Evolutionary conservation across 2,329 filamentous ascomycete genomes (phyloP).

Genomic region (Cladosporium sp.): DNA sequence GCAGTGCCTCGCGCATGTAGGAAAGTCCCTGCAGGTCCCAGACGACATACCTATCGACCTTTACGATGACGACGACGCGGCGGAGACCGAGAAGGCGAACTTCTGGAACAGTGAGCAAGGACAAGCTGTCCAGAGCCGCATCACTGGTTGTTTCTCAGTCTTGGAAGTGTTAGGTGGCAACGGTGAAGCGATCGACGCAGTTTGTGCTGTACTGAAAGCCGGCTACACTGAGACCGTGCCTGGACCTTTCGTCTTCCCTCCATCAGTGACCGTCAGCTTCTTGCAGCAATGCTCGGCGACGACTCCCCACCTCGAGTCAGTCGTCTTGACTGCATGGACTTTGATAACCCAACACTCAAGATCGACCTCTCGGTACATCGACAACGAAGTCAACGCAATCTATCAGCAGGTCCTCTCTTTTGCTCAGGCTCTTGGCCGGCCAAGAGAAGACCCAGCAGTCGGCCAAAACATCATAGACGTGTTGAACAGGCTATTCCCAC

Average conservation of each 20-base stretch:
- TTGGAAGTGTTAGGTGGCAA: slow-evolving; percentile 58
- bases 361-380: slow-evolving; percentile 42
- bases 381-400: slow-evolving; percentile 53
- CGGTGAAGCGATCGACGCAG: slow-evolving; percentile 69
- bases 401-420: slow-evolving; percentile 64
- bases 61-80: slow-evolving; percentile 51
- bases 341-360: slow-evolving; percentile 55
- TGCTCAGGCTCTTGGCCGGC: slow-evolving; percentile 61
- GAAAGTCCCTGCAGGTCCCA: slow-evolving; percentile 69
- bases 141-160: slow-evolving; percentile 53
- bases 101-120: slow-evolving; percentile 54
- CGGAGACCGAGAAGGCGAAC: slow-evolving; percentile 30
- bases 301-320: slow-evolving; percentile 66
- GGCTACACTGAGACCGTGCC: slow-evolving; percentile 74
- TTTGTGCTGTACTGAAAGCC: slow-evolving; percentile 69
- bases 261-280: slow-evolving; percentile 64
- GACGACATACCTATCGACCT: slow-evolving; percentile 68
- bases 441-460: slow-evolving; percentile 68
- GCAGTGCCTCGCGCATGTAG: slow-evolving; percentile 68
- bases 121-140: slow-evolving; percentile 51
- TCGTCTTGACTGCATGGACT: slow-evolving; percentile 70
- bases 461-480: slow-evolving; percentile 74
- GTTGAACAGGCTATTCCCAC: slow-evolving; percentile 62
- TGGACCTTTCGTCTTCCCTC: slow-evolving; percentile 75
- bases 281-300: slow-evolving; percentile 54